phyloP scores from a whole-genome alignment of 106 monocot species.

The Cymbidium sinense region DNA sequence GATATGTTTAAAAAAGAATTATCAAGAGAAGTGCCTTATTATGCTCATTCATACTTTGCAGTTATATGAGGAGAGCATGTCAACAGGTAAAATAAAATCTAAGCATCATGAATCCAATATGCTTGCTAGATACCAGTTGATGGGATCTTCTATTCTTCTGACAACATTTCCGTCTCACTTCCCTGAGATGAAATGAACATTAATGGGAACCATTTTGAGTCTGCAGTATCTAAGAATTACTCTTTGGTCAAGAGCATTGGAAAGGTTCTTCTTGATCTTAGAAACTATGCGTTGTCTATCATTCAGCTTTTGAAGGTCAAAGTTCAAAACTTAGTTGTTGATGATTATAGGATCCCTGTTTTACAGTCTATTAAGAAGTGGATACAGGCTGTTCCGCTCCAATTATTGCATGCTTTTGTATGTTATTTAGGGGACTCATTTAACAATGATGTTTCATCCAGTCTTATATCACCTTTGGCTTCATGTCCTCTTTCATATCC shows the following conservation, averaged over 20 bases:
- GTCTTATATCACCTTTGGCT: conserved; percentile 72
- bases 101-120: conserved; percentile 30
- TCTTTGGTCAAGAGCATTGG: conserved; percentile 72
- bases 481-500: conserved; percentile 52
- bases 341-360: conserved; percentile 83
- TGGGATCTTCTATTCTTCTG: conserved; percentile 83
- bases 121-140: conserved; percentile 61
- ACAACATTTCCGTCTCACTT: conserved; percentile 71
- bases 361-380: conserved; percentile 74
- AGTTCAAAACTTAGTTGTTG: conserved; percentile 72
- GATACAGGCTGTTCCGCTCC: conserved; percentile 96
- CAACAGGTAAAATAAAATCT: conserved; percentile 15
- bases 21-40: conserved; percentile 53
- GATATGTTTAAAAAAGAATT: conserved; percentile 49
- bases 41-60: conserved; percentile 45
- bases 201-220: conserved; percentile 22
- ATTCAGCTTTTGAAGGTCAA: conserved; percentile 82
- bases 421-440: conserved; percentile 71
- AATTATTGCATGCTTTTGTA: conserved; percentile 67
- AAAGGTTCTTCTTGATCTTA: conserved; percentile 80
- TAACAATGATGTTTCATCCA: conserved; percentile 33
- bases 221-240: conserved; percentile 28
- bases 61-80: conserved; percentile 25
- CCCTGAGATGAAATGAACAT: conserved; percentile 48
- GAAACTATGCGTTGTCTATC: conserved; percentile 84